Conservation (phyloP, 371 early-diverging fungal genomes). For the Blastocladiella emersonii region DNA sequence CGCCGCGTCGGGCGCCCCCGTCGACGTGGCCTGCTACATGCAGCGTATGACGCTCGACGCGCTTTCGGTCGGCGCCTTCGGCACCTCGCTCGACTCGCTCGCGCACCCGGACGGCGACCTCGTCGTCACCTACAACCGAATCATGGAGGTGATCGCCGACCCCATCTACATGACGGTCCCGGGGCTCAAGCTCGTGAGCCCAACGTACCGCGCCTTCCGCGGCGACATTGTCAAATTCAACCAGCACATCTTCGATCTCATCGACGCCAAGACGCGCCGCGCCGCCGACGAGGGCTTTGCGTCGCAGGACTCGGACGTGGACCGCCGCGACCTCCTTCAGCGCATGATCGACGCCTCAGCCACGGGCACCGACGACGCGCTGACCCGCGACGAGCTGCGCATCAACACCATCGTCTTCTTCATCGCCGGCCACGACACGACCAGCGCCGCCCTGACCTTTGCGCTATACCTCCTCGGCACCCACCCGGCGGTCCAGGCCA, state of each 20-base stretch:
- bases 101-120: background rate
- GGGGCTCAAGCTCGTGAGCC: background rate
- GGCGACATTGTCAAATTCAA: background rate
- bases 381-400: background rate
- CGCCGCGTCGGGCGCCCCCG: background rate
- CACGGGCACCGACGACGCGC: background rate
- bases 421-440: slow-evolving; percentile 11
- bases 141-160: background rate
- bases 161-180: background rate
- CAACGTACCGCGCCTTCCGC: background rate
- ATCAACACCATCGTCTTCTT: background rate
- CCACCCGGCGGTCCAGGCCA: slow-evolving; percentile 16
- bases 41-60: background rate
- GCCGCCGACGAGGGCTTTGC: background rate
- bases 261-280: background rate
- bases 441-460: slow-evolving; percentile 11
- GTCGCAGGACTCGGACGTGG: background rate
- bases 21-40: background rate
- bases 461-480: slow-evolving; percentile 12
- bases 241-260: background rate
- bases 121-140: background rate
- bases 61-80: background rate
- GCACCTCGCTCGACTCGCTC: background rate
- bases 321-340: background rate
- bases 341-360: background rate